A percentile compares a stretch with the other conserved stretches of the same genome.
Conservation (phyloP, 768 basidiomycete genomes). For the Lactarius sanguifluus region DNA sequence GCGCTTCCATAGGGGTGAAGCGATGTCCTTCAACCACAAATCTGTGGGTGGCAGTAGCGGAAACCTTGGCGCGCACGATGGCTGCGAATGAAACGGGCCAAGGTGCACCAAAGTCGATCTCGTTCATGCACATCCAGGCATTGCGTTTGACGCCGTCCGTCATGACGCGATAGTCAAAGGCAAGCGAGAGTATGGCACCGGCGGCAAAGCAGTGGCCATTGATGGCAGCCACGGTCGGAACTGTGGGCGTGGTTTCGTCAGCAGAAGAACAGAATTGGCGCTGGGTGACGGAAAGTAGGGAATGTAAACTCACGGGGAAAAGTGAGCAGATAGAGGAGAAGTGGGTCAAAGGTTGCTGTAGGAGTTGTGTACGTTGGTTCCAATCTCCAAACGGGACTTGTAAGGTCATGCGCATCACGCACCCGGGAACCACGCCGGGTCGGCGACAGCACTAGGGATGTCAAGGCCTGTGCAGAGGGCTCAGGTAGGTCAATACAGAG, state of each 20-base stretch:
- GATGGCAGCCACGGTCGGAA: conserved; percentile 76
- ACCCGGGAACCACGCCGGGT: conserved; percentile 70
- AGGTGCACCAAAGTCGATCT: conserved; percentile 79
- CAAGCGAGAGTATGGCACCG: conserved; percentile 73
- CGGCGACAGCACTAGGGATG: conserved; percentile 48
- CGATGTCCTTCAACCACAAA: conserved; percentile 79
- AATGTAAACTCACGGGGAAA: conserved; percentile 64
- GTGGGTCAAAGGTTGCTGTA: conserved; percentile 55
- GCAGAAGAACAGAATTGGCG: background rate
- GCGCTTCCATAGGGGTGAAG: conserved; percentile 72
- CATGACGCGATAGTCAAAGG: conserved; percentile 89
- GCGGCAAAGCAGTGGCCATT: conserved; percentile 88
- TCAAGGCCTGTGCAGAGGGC: conserved; percentile 53
- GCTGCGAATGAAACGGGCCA: conserved; percentile 73
- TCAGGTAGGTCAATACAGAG: background rate
- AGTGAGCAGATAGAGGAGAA: conserved; percentile 63
- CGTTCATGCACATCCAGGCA: conserved; percentile 93
- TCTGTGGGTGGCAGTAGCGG: conserved; percentile 62
- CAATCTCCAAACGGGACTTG: background rate
- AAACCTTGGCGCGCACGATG: conserved; percentile 63
- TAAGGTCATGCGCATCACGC: conserved; percentile 27
- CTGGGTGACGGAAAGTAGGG: background rate
- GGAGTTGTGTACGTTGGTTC: background rate
- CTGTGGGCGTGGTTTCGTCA: conserved; percentile 38
- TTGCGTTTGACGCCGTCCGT: conserved; percentile 73